Evolutionary conservation across 129 eudicot genomes (phyloP).

Genomic region (Lactuca saligna): DNA sequence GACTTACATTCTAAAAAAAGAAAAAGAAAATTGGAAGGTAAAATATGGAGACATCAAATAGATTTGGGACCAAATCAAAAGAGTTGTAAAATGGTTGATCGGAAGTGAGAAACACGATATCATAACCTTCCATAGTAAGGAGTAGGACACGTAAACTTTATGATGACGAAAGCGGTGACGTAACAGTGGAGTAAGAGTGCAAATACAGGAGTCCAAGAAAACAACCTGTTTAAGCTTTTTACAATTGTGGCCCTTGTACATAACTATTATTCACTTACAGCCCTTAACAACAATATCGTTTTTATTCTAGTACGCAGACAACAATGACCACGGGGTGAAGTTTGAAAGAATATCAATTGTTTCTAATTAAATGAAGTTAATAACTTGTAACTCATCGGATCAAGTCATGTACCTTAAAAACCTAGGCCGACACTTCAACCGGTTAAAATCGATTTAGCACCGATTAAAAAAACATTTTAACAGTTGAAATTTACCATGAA

Average conservation of each 20-base stretch:
- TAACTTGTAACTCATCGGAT: no score
- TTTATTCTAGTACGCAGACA: neutral
- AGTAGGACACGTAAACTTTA: constrained; percentile 46
- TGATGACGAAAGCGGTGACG: constrained; percentile 75
- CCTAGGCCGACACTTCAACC: no score
- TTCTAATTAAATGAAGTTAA: neutral
- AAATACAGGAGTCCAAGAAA: constrained; percentile 37
- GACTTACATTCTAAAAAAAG: neutral
- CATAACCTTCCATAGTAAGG: constrained; percentile 25
- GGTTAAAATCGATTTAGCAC: no score
- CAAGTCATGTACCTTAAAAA: no score
- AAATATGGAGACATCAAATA: constrained; percentile 16
- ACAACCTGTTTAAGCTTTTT: neutral
- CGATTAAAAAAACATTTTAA: no score
- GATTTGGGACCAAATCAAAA: constrained; percentile 22
- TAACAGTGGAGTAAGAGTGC: constrained; percentile 55
- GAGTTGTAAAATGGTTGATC: constrained; percentile 17
- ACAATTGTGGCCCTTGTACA: constrained; percentile 5
- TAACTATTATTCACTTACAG: neutral
- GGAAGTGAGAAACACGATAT: constrained; percentile 32
- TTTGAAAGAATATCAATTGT: no score
- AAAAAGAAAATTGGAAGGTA: neutral
- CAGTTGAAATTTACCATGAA: no score
- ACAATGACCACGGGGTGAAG: neutral
- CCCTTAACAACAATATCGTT: neutral